Conservation (phyloP, 805 yeast species). For the Maudiozyma saulgeensis region DNA sequence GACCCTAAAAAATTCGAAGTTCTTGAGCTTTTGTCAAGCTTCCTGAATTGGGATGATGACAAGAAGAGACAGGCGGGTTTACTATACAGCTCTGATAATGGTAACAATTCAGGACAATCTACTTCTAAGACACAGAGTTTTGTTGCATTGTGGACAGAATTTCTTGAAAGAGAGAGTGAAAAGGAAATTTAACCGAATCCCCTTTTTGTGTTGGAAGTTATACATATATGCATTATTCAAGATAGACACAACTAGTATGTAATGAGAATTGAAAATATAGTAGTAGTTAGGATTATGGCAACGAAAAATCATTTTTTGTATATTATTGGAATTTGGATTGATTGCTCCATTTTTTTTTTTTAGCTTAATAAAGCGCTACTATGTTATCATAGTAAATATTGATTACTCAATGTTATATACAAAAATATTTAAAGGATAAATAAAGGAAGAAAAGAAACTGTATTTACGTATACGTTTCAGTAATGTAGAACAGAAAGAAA, state of each 20-base stretch:
- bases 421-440: no score
- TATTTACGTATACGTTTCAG: no score
- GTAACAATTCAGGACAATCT: slow-evolving; percentile 7
- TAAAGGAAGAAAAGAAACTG: no score
- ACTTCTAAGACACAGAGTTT: slow-evolving; percentile 43
- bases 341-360: no score
- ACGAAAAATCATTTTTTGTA: no score
- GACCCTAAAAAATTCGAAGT: slow-evolving; percentile 94
- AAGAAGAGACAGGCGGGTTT: slow-evolving; percentile 71
- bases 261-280: not conserved
- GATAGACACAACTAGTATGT: not conserved
- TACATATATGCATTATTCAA: not conserved
- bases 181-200: slow-evolving; percentile 5
- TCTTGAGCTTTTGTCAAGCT: slow-evolving; percentile 69
- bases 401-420: no score
- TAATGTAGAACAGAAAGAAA: no score
- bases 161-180: slow-evolving; percentile 61
- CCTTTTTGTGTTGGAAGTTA: not conserved
- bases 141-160: slow-evolving; percentile 73
- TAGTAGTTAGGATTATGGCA: no score
- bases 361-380: no score
- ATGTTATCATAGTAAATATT: no score
- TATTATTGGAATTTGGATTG: no score
- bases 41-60: slow-evolving; percentile 81
- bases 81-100: slow-evolving; percentile 13